Percentiles rank a stretch among this genome's conserved stretches.
Conservation (phyloP, 805 yeast species). For the Saccharomycopsis selenospora region DNA sequence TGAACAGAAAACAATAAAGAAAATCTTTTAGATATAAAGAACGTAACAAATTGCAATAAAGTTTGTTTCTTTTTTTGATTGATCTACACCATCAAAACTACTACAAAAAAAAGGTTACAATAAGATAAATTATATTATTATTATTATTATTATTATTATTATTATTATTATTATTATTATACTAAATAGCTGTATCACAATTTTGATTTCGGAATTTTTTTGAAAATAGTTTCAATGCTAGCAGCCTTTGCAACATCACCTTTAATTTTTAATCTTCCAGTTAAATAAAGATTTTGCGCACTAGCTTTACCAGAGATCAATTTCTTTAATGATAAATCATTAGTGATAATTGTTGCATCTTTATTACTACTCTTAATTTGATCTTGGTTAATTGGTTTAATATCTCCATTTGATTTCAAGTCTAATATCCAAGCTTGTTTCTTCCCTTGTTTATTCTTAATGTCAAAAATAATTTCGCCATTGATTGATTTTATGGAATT, state of each 20-base stretch:
- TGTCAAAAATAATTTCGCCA: conserved; percentile 57
- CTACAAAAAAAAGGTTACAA: too few relatives aligned
- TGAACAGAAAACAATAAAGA: too few relatives aligned
- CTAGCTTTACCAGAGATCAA: conserved; percentile 73
- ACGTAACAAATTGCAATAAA: too few relatives aligned
- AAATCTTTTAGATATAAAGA: too few relatives aligned
- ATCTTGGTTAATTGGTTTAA: conserved; percentile 34
- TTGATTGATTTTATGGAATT: conserved; percentile 35
- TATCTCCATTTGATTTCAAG: conserved; percentile 50
- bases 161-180: too few relatives aligned
- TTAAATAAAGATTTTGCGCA: conserved; percentile 78
- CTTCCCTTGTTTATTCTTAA: conserved; percentile 55
- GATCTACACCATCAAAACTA: too few relatives aligned
- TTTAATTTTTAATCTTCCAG: conserved; percentile 78
- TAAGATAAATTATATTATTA: too few relatives aligned
- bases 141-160: too few relatives aligned
- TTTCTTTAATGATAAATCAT: conserved; percentile 63
- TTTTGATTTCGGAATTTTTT: conserved; percentile 35
- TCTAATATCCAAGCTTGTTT: conserved; percentile 61
- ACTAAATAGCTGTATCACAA: too few relatives aligned
- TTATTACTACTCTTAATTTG: conserved; percentile 41
- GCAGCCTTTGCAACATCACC: conserved; percentile 91
- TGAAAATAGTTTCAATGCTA: conserved; percentile 56
- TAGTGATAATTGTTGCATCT: conserved; percentile 59
- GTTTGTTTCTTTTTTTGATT: too few relatives aligned